Conservation (phyloP, 192 early-diverging fungal genomes). For the Gorgonomyces haynaldii region DNA sequence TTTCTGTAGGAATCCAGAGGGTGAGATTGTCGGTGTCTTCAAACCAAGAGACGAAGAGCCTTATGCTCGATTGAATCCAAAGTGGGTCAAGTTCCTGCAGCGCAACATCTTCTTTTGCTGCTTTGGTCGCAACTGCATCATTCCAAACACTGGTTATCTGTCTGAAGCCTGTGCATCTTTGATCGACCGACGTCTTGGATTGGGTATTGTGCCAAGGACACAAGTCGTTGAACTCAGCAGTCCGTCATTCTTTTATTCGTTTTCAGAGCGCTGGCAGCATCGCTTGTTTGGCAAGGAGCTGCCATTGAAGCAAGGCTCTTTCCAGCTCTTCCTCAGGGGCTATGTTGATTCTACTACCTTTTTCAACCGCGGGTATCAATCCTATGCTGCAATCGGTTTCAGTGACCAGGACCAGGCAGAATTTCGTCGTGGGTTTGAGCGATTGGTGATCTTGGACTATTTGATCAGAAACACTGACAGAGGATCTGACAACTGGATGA, state of each 20-base stretch:
- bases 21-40: conserved; percentile 77
- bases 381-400: conserved; percentile 15
- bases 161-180: conserved; percentile 80
- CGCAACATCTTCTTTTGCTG: conserved; percentile 76
- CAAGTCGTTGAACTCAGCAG: conserved; percentile 62
- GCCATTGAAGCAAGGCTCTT: conserved; percentile 68
- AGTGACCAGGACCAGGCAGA: conserved; percentile 23
- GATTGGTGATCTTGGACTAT: conserved; percentile 75
- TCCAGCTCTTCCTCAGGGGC: conserved; percentile 72
- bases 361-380: conserved; percentile 50
- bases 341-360: conserved; percentile 78
- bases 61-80: conserved; percentile 61
- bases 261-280: conserved; percentile 33
- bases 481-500: conserved; percentile 71
- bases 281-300: conserved; percentile 30
- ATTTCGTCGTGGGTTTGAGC: conserved; percentile 61
- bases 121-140: conserved; percentile 77
- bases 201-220: conserved; percentile 73
- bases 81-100: conserved; percentile 92
- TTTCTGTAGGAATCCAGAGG: conserved; percentile 65
- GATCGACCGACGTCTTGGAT: conserved; percentile 61
- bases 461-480: conserved; percentile 82
- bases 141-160: conserved; percentile 81
- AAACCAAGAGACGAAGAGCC: conserved; percentile 66
- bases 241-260: conserved; percentile 70